Base-by-base conservation (phyloP, 768 basidiomycete species). In the Mycena rebaudengoi region DNA sequence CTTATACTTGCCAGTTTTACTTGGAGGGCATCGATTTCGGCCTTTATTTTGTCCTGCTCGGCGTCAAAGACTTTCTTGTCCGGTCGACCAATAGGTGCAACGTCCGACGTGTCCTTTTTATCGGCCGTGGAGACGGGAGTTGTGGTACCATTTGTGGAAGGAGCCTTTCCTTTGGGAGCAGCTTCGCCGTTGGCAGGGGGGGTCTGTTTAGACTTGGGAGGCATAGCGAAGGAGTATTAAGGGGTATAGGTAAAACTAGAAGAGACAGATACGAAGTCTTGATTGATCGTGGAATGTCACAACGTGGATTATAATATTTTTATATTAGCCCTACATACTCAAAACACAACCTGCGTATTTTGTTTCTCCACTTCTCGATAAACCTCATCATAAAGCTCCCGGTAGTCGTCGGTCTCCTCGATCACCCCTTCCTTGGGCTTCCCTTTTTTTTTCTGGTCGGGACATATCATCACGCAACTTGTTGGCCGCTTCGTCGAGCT, bases 401-500 rank as follows among this genome's bases (percentile, higher is more conserved):
- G 85, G 78, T 93, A 97, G 72, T 98, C 96, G 58, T 91, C 90
- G 64, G 86, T 86, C 23, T 83, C 87, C 39, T 85, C 90, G 44
- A 76, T 77, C 49, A 80, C 80, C 10, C 81, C 85, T 41, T 88
- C 89, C 69, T 91, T 90, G 71, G 82, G 79, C 70, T 88, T 89
- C 46, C 77, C 74, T 73, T 89, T 91, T 75, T 87, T 88, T 75
- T 94, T 93, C 74, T 88, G 83, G 73, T 90, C 83, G 1, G 94
- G 92, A 75, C 92, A 96, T 53, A 99, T 84, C 88, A 99, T 92
- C 5, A 99, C 96, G 76, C 96, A 98, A 69, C 95, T 97, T 49
- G 98, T 99, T 32, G 98, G 97, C 69, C 98, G 90, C 81, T 99
- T 99, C 43, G 98, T 99, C 51, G 94, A 92, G 73, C 95, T 95